phyloP scores from a whole-genome alignment of 768 basidiomycete species.

The Cystobasidium onofrii region DNA sequence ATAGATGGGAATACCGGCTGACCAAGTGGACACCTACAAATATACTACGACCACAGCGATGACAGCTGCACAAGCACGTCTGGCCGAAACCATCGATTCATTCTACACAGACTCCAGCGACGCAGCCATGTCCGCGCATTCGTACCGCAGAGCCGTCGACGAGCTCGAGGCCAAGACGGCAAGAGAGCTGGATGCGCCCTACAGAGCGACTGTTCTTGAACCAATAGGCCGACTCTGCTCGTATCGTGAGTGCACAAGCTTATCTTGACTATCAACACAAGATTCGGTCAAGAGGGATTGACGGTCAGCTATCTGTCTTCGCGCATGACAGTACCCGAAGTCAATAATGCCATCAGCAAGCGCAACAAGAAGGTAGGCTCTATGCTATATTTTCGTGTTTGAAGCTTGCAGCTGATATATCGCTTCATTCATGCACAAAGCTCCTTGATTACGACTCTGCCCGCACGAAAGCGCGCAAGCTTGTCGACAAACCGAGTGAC shows the following conservation, averaged over 20 bases:
- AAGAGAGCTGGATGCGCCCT: conserved; percentile 82
- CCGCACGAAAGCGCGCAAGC: conserved; percentile 76
- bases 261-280: conserved; percentile 50
- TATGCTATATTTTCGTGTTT: too few species aligned
- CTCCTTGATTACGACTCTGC: conserved; percentile 92
- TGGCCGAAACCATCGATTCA: conserved; percentile 84
- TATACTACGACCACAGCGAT: conserved; percentile 61
- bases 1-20: too few species aligned
- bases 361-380: conserved; percentile 87
- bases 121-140: conserved; percentile 90
- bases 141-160: conserved; percentile 89
- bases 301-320: conserved; percentile 82
- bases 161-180: conserved; percentile 79
- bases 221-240: conserved; percentile 87
- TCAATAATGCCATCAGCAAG: conserved; percentile 88
- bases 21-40: too few species aligned
- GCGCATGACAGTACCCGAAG: conserved; percentile 55
- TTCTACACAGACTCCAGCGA: conserved; percentile 61
- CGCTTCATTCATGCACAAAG: too few species aligned
- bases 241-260: background rate
- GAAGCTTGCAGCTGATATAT: too few species aligned
- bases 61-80: conserved; percentile 81
- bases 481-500: conserved; percentile 83
- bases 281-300: too few species aligned
- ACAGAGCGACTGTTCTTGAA: conserved; percentile 86